Evolutionary conservation across 768 basidiomycete genomes (phyloP), one percentile per base, ranked within the genome.

Genomic region (Xerocomellus dryophilus): DNA sequence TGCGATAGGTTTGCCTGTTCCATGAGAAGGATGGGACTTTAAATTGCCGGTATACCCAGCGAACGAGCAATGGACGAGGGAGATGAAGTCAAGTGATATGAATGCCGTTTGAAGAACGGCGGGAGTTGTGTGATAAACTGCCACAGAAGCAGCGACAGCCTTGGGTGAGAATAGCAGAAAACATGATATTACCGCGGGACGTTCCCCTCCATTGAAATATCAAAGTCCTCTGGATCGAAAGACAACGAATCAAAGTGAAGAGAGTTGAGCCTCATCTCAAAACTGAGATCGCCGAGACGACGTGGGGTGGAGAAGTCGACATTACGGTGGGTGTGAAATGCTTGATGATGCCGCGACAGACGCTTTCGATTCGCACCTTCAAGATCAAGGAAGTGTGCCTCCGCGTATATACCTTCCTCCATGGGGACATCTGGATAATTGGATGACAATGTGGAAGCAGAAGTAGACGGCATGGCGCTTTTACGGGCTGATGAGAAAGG

Each of bases 241-340:
- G 83, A 85, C 42, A 89, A 60, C 1, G 79, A 75, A 58, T 89
- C 87, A 64, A 89, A 89, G 64, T 86, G 85, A 50, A 89, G 73
- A 31, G 87, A 87, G 63, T 87, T 84, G 14, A 89, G 80, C 35
- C 71, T 74, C 84, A 86, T 82, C 73, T 89, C 84, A 46, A 84
- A 70, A 56, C 78, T 79, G 57, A 71, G 56, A 47, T 85, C 79
- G 32, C 62, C 68, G 35, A 66, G 62, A 36, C 47, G 68, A 45
- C 36, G 46, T 17, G 50, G 46, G 10, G 47, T 31, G 29, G 49
- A 47, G 1, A 57, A 10, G 17, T 49, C 41, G 18, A 51, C 47
- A 31, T 45, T 32, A 25, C 36, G 44, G 18, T 20, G 39, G 27
- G 46, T 47, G 23, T 47, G 55, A 21, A 48, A 27, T 39, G 31